These are phyloP conservation scores for Ganoderma leucocontextum DNA, from an alignment of 1,284 basidiomycete genomes.

Conservation along the genomic window DNA sequence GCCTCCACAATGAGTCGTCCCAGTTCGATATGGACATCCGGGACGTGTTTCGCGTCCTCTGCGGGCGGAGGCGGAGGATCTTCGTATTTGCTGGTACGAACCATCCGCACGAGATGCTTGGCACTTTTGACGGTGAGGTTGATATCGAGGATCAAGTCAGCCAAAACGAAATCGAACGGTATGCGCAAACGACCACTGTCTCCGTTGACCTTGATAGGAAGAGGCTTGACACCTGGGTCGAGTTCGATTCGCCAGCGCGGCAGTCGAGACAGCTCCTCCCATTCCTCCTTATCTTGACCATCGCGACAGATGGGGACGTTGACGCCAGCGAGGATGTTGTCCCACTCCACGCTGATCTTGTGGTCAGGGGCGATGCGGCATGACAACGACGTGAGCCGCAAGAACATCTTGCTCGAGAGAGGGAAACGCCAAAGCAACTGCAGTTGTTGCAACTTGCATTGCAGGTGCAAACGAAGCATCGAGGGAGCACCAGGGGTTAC, in stretches of 20 bases:
- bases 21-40: slow-evolving; percentile 70
- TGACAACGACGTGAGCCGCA: slow-evolving; percentile 55
- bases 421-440: slow-evolving; percentile 59
- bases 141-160: slow-evolving; percentile 76
- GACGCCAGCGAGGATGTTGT: slow-evolving; percentile 55
- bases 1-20: slow-evolving; percentile 78
- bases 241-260: slow-evolving; percentile 62
- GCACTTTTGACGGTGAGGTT: slow-evolving; percentile 72
- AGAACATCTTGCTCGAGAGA: slow-evolving; percentile 52
- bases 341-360: slow-evolving; percentile 41
- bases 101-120: slow-evolving; percentile 67
- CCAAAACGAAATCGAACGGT: slow-evolving; percentile 81
- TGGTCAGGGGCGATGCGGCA: slow-evolving; percentile 31
- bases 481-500: slow-evolving; percentile 26
- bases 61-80: slow-evolving; percentile 64
- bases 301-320: slow-evolving; percentile 47
- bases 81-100: slow-evolving; percentile 54
- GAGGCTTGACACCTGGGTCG: slow-evolving; percentile 27
- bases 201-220: slow-evolving; percentile 58
- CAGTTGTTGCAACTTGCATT: slow-evolving; percentile 43
- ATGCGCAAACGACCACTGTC: slow-evolving; percentile 80
- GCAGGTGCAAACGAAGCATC: slow-evolving; percentile 38
- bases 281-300: slow-evolving; percentile 51
- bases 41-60: slow-evolving; percentile 78
- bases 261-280: slow-evolving; percentile 84